Conservation (phyloP, 2,329 filamentous ascomycete genomes). For the Penicillium sp. region DNA sequence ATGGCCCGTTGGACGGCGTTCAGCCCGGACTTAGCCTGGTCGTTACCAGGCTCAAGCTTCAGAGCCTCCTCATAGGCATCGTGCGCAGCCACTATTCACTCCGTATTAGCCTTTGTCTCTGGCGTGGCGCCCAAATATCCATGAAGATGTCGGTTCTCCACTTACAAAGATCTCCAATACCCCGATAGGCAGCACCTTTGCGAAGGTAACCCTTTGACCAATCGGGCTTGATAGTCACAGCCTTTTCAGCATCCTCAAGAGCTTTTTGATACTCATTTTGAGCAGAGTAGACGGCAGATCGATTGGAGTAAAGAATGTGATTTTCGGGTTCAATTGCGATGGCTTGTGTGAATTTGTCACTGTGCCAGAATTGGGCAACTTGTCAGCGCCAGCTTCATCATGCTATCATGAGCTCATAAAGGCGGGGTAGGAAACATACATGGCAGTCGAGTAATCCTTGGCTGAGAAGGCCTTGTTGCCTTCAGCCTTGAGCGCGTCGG, state of each 20-base stretch:
- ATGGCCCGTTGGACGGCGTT: slow-evolving; percentile 83
- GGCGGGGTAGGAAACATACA: slow-evolving; percentile 58
- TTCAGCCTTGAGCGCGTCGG: slow-evolving; percentile 84
- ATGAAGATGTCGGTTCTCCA: not conserved
- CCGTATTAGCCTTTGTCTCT: slow-evolving; percentile 9
- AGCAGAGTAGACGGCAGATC: slow-evolving; percentile 80
- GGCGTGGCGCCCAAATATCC: not conserved
- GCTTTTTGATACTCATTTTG: slow-evolving; percentile 83
- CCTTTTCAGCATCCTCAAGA: slow-evolving; percentile 85
- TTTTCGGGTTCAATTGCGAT: slow-evolving; percentile 83
- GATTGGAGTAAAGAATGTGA: slow-evolving; percentile 97
- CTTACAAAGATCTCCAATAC: slow-evolving; percentile 69
- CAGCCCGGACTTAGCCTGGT: slow-evolving; percentile 83
- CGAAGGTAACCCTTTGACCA: slow-evolving; percentile 96
- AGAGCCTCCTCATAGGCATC: slow-evolving; percentile 94
- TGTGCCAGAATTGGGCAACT: slow-evolving; percentile 32
- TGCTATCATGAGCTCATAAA: slow-evolving; percentile 3
- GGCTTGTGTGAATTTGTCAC: slow-evolving; percentile 89
- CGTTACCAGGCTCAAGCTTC: slow-evolving; percentile 85
- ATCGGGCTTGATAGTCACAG: slow-evolving; percentile 89
- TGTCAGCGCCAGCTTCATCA: slow-evolving; percentile 4
- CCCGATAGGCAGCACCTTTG: slow-evolving; percentile 87
- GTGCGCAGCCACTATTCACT: slow-evolving; percentile 65
- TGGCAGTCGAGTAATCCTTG: slow-evolving; percentile 92
- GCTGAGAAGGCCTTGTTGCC: slow-evolving; percentile 98